Percentiles rank a stretch among this genome's conserved stretches.
phyloP scores from a whole-genome alignment of 352 stramenopile genomes.

The Phytophthora colocasiae region DNA sequence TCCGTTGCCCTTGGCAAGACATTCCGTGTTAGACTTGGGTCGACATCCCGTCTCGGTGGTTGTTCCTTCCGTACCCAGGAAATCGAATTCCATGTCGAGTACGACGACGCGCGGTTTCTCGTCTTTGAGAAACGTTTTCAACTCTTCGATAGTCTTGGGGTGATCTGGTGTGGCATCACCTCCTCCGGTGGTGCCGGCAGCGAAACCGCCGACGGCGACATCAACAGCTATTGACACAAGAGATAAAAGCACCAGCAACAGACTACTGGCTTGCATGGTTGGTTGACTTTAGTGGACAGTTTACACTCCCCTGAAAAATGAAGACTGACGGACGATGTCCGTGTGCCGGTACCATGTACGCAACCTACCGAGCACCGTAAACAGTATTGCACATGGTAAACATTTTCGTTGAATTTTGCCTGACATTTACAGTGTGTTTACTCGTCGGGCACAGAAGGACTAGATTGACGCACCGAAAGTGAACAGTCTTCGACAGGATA shows the following conservation, averaged over 20 bases:
- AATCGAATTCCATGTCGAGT: constrained; percentile 48
- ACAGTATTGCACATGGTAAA: too few species aligned
- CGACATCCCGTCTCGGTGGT: constrained; percentile 46
- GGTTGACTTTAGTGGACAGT: too few species aligned
- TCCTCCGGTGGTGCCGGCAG: constrained; percentile 44
- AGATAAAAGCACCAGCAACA: background rate
- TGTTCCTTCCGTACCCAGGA: constrained; percentile 34
- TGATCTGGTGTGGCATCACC: constrained; percentile 31
- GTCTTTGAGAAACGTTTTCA: constrained; percentile 37
- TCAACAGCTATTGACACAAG: constrained; percentile 1
- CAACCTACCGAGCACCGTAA: too few species aligned
- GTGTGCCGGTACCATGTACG: too few species aligned
- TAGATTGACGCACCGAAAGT: too few species aligned
- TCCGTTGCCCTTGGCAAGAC: constrained; percentile 47
- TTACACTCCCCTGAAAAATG: too few species aligned
- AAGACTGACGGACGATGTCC: too few species aligned
- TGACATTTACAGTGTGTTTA: too few species aligned
- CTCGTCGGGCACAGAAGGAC: too few species aligned
- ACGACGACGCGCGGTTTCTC: constrained; percentile 42
- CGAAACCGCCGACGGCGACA: constrained; percentile 24
- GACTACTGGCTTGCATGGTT: background rate
- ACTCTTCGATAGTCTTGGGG: constrained; percentile 38
- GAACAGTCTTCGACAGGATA: too few species aligned
- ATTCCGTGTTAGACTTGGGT: constrained; percentile 38
- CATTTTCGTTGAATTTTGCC: too few species aligned